Base-by-base conservation (phyloP, 305 asterid species). In the Petunia hybrid region DNA sequence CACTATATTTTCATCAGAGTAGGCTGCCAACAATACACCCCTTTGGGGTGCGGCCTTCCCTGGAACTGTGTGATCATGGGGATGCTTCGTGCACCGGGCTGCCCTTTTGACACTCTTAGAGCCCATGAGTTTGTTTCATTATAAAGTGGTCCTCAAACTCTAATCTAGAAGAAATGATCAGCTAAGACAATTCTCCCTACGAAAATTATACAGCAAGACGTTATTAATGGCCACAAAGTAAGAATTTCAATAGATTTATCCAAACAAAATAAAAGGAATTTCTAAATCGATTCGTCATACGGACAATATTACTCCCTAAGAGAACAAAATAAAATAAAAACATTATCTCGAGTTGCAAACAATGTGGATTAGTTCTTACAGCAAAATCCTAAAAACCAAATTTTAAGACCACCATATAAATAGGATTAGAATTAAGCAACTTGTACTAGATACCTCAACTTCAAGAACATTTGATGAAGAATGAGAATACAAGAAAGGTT, bases 391-490 rank as follows among this genome's bases (percentile, higher is more conserved):
- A 14, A 73, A 6, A 42, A 51, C 78, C 3, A 67, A 73, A 36
- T 4, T 73, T 51, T 14, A 73, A 73, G 78, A 36, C 43, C 35
- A 0, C 6, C 4, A 0, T 66, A 79, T 42, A 16, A 41, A 76
- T 61, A 51, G 35, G 31, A 46, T 66, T 59, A 71, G 43, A 63
- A 79, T 71, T 62, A 63, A 13, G 51, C 40, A 57, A 61, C 71
- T 40, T 57, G 75, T 79, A 79, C 22, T 64, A 83, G 53, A 80
- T 86, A 96, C 99, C 98, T 96, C 99, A 86, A 96, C 88, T 86
- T 96, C 99, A 74, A 96, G 98, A 81, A 90, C 92, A 85, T 92
- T 94, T 77, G 99, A 96, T 64, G 99, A 94, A 77, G 98, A 94
- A 86, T 89, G 99, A 61, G 98, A 96, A 86, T 94, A 96, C 83